A percentile compares a stretch with the other conserved stretches of the same genome.
Conservation (phyloP, 2,329 filamentous ascomycete species). For the Ustulina deusta region DNA sequence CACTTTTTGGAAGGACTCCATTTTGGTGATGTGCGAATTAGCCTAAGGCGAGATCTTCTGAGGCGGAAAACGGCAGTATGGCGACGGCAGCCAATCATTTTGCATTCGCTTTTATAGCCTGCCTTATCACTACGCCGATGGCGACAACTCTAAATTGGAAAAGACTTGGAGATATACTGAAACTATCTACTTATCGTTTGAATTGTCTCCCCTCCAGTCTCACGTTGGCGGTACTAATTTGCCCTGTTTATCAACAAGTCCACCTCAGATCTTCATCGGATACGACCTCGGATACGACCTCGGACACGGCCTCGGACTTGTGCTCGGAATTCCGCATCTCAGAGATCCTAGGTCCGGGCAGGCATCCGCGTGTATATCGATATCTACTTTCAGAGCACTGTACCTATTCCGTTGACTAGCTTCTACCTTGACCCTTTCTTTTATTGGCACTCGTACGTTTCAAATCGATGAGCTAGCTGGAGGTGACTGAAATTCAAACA, state of each 20-base stretch:
- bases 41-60: slow-evolving; percentile 23
- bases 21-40: slow-evolving; percentile 28
- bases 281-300: background rate
- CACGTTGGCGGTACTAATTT: slow-evolving; percentile 4
- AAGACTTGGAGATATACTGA: background rate
- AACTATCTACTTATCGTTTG: background rate
- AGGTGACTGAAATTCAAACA: too few relatives aligned
- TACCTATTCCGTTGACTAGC: too few relatives aligned
- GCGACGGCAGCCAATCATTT: slow-evolving; percentile 13
- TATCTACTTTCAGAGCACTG: too few relatives aligned
- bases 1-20: slow-evolving; percentile 11
- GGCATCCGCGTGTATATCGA: too few relatives aligned
- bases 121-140: background rate
- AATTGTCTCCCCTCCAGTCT: background rate
- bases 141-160: background rate
- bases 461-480: too few relatives aligned
- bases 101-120: background rate
- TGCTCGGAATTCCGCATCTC: too few relatives aligned
- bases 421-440: too few relatives aligned
- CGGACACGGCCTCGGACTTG: too few relatives aligned
- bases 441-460: too few relatives aligned
- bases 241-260: background rate
- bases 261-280: background rate
- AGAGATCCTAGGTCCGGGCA: too few relatives aligned
- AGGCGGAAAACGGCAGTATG: background rate